Conservation (phyloP, 352 stramenopile genomes). For the Peronospora belbahrii region DNA sequence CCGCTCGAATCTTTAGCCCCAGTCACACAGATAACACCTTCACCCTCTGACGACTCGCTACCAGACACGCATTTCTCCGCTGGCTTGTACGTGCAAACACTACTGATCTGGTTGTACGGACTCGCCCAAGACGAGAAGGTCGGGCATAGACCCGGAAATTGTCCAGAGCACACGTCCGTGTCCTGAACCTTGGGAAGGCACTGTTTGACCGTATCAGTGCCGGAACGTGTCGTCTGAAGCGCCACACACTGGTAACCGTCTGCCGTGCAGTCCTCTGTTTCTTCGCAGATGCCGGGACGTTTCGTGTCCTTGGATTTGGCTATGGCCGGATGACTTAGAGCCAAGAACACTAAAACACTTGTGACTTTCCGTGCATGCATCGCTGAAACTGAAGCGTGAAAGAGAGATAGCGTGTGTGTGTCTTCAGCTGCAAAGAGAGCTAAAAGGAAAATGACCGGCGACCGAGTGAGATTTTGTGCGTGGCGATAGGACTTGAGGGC, state of each 20-base stretch:
- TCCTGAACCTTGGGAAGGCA: constrained; percentile 57
- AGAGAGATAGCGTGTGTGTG: too few relatives aligned
- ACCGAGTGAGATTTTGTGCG: background rate
- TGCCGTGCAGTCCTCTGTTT: constrained; percentile 43
- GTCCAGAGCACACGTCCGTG: constrained; percentile 52
- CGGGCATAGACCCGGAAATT: constrained; percentile 54
- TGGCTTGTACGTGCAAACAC: constrained; percentile 68
- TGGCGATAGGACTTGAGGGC: too few relatives aligned
- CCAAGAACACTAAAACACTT: constrained; percentile 23
- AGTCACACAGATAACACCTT: constrained; percentile 41
- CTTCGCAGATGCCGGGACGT: constrained; percentile 47
- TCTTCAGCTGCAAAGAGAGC: constrained; percentile 15
- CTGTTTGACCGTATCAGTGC: constrained; percentile 60
- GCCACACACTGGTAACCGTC: constrained; percentile 57
- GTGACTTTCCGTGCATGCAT: constrained; percentile 38
- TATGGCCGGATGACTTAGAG: constrained; percentile 26
- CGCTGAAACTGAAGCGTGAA: constrained; percentile 8
- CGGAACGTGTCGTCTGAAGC: constrained; percentile 55
- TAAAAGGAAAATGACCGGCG: constrained; percentile 24
- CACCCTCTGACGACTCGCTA: constrained; percentile 35
- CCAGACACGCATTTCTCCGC: constrained; percentile 53
- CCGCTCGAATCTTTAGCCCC: constrained; percentile 33
- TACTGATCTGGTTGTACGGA: constrained; percentile 70
- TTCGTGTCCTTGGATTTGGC: constrained; percentile 24
- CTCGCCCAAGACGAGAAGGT: constrained; percentile 60